Evolutionary conservation across 768 basidiomycete genomes (phyloP).

Genomic region (Lentinula lateritia): DNA sequence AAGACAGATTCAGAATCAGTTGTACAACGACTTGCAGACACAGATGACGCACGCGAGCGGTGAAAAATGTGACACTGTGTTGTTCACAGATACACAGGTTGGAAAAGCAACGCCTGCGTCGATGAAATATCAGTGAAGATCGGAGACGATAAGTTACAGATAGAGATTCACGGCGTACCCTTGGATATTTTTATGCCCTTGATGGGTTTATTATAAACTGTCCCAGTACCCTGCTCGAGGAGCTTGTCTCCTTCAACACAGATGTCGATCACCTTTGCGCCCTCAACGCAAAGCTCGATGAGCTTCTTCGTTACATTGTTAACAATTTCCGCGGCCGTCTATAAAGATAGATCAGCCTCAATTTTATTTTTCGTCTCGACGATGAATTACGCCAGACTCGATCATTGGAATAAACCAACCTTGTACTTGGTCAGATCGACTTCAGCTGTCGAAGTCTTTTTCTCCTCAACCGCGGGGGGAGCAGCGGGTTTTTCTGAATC

Average conservation of each 20-base stretch:
- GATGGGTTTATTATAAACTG: conserved; percentile 85
- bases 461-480: conserved; percentile 36
- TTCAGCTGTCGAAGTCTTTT: conserved; percentile 53
- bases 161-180: conserved; percentile 45
- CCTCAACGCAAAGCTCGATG: conserved; percentile 69
- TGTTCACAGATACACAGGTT: conserved; percentile 91
- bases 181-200: conserved; percentile 87
- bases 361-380: conserved; percentile 15
- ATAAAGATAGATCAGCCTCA: conserved; percentile 4
- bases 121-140: background rate
- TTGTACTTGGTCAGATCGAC: conserved; percentile 86
- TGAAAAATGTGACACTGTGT: conserved; percentile 92
- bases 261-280: conserved; percentile 84
- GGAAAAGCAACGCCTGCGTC: conserved; percentile 85
- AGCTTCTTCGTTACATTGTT: conserved; percentile 82
- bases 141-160: background rate
- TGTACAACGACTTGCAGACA: conserved; percentile 8
- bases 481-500: conserved; percentile 48
- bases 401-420: conserved; percentile 31
- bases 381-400: background rate
- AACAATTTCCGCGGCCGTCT: conserved; percentile 92
- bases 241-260: conserved; percentile 92
- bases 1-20: conserved; percentile 5
- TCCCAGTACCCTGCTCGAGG: conserved; percentile 78
- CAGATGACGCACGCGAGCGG: conserved; percentile 76